Conservation (phyloP, 2,329 filamentous ascomycete species). For the Ceratocystis huliohia region DNA sequence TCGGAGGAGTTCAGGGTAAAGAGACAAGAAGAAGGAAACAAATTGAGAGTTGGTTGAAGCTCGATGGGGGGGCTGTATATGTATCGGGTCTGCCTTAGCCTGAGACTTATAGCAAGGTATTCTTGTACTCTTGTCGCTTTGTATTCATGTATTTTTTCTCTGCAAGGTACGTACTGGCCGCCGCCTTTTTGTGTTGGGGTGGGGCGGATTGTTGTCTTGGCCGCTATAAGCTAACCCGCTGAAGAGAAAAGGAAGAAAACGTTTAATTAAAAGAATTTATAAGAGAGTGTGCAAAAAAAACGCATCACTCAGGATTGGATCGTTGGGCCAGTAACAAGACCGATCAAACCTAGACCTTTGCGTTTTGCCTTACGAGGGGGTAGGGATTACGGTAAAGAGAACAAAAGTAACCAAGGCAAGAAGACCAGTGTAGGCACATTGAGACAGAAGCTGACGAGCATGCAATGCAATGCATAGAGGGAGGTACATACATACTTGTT, state of each 20-base stretch:
- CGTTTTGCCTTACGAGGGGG: not conserved
- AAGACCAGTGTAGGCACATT: not conserved
- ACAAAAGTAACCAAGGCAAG: not conserved
- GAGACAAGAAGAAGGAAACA: not conserved
- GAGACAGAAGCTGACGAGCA: not conserved
- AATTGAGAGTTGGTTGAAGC: not conserved
- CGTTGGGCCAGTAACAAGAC: too few relatives aligned
- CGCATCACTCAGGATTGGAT: too few relatives aligned
- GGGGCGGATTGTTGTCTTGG: conserved; percentile 5
- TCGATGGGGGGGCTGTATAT: not conserved
- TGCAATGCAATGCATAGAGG: not conserved
- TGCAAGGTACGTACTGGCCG: not conserved
- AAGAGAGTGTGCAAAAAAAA: too few relatives aligned
- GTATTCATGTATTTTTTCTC: not conserved
- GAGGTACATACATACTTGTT: not conserved
- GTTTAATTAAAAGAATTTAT: not conserved
- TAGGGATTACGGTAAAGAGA: not conserved
- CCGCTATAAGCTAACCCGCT: not conserved
- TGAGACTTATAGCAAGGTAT: not conserved
- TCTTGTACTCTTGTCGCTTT: not conserved
- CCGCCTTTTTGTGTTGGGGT: conserved; percentile 13
- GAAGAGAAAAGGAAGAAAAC: too few relatives aligned
- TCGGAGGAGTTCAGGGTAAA: not conserved
- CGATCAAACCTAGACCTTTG: too few relatives aligned
- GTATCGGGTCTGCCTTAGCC: not conserved